phyloP scores from a whole-genome alignment of 2,329 filamentous ascomycete genomes.

The Alternaria postmessia region DNA sequence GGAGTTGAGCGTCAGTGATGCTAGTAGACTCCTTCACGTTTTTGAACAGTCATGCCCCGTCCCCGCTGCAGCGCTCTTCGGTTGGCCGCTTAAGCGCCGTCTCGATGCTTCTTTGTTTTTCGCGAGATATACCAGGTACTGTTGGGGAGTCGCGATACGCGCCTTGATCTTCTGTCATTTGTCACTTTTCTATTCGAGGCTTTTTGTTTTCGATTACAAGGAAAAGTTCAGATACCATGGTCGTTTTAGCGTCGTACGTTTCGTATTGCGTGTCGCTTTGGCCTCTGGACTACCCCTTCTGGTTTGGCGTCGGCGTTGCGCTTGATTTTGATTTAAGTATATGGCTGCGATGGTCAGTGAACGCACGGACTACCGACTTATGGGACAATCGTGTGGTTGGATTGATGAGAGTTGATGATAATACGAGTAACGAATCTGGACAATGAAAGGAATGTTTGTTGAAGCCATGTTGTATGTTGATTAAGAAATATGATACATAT shows the following conservation, averaged over 20 bases:
- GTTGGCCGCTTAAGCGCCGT: background rate
- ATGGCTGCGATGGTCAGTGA: background rate
- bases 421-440: conserved; percentile 1
- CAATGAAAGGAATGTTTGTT: background rate
- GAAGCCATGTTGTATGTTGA: background rate
- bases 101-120: background rate
- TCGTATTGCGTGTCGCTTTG: conserved; percentile 9
- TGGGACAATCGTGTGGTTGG: background rate
- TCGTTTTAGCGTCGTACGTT: conserved; percentile 19
- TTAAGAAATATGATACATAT: background rate
- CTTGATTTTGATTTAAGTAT: conserved; percentile 3
- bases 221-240: conserved; percentile 36
- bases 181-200: background rate
- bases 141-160: background rate
- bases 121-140: background rate
- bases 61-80: background rate
- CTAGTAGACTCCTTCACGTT: background rate
- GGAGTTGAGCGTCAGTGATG: background rate
- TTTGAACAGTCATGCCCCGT: background rate
- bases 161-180: background rate
- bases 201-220: conserved; percentile 4
- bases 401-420: background rate
- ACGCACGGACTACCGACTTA: background rate
- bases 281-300: conserved; percentile 9
- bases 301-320: conserved; percentile 7